These are phyloP conservation scores for Sechiopsis laciniata DNA, from an alignment of 306 rosid species.

Conservation along the genomic window DNA sequence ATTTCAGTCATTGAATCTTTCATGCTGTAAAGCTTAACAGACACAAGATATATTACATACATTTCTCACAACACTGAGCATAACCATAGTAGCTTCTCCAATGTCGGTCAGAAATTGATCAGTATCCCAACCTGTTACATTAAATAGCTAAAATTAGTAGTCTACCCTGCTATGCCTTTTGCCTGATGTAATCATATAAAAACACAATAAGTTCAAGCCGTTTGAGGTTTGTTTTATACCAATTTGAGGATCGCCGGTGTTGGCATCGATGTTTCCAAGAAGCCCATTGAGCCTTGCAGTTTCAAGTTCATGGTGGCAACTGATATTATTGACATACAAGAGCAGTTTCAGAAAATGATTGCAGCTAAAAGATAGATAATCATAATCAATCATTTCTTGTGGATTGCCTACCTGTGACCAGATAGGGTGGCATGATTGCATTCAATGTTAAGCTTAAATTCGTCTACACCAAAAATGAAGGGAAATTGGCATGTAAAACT, in stretches of 20 bases:
- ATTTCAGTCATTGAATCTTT: neutral
- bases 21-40: neutral
- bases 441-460: conserved; percentile 87
- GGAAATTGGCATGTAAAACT: neutral
- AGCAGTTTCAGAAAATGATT: conserved; percentile 5
- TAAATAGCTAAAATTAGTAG: conserved; percentile 5
- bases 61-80: conserved; percentile 75
- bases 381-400: neutral
- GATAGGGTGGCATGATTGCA: conserved; percentile 96
- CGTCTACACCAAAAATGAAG: conserved; percentile 49
- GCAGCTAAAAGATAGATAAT: neutral
- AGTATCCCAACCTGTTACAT: conserved; percentile 81
- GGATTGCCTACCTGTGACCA: conserved; percentile 73
- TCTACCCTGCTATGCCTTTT: neutral
- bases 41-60: conserved; percentile 31
- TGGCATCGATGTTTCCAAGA: conserved; percentile 87
- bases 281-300: conserved; percentile 87
- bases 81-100: conserved; percentile 79
- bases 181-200: neutral
- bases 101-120: conserved; percentile 89
- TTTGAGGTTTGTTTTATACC: conserved; percentile 40
- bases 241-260: conserved; percentile 92
- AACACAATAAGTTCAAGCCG: neutral
- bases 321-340: conserved; percentile 22
- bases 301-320: conserved; percentile 96